Conservation (phyloP, 2,329 filamentous ascomycete genomes). For the Botryotinia calthae region DNA sequence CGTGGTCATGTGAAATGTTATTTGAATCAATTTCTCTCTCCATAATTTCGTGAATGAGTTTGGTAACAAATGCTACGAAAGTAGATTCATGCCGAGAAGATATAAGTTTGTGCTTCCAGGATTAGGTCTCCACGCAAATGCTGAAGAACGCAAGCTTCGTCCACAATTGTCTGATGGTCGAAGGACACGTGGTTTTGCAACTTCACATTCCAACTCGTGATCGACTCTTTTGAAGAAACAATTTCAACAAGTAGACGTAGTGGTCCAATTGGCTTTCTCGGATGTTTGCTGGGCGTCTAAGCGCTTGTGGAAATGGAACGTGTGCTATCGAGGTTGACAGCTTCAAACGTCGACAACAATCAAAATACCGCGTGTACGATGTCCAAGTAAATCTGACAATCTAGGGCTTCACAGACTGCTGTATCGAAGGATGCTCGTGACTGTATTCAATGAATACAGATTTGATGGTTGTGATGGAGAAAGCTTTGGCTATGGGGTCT, state of each 20-base stretch:
- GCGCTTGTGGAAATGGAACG: not conserved
- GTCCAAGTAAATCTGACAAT: not conserved
- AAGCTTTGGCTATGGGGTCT: conserved; percentile 8
- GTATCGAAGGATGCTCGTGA: not conserved
- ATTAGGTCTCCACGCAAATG: not conserved
- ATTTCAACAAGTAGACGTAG: not conserved
- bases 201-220: not conserved
- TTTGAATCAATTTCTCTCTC: not conserved
- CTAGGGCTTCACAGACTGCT: not conserved
- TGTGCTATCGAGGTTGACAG: not conserved
- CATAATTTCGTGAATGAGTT: conserved; percentile 4
- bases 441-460: not conserved
- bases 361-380: not conserved
- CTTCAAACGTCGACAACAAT: not conserved
- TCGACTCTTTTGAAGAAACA: not conserved
- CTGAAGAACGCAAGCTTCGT: not conserved
- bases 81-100: not conserved
- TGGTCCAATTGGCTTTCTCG: not conserved
- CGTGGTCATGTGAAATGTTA: not conserved
- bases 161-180: not conserved
- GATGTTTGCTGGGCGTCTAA: not conserved
- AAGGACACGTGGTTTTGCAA: conserved; percentile 8
- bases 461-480: not conserved
- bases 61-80: not conserved
- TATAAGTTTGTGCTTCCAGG: not conserved